These are phyloP conservation scores for Starmera amethionina DNA, from an alignment of 805 yeast species.

Conservation along the genomic window DNA sequence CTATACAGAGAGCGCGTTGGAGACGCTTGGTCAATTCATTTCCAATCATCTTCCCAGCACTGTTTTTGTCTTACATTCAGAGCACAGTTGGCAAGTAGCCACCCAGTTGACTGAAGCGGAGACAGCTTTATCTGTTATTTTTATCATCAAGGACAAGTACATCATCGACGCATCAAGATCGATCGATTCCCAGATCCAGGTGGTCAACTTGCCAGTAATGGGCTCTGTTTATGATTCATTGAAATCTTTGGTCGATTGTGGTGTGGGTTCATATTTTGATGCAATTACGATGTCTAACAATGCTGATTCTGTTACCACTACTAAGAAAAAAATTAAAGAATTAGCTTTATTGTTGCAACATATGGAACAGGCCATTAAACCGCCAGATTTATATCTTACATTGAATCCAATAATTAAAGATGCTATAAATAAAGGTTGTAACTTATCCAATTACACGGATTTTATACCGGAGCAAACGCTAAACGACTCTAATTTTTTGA, in stretches of 20 bases:
- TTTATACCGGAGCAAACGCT: conserved; percentile 27
- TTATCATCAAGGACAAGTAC: conserved; percentile 35
- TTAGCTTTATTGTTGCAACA: conserved; percentile 57
- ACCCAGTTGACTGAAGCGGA: conserved; percentile 4
- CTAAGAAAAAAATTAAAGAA: conserved; percentile 60
- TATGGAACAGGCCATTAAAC: conserved; percentile 54
- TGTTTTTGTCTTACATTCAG: conserved; percentile 13
- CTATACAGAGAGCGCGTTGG: conserved; percentile 10
- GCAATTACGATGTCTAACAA: conserved; percentile 23
- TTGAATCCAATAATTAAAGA: conserved; percentile 42
- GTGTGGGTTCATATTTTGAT: conserved; percentile 64
- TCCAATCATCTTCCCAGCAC: conserved; percentile 14
- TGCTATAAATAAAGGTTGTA: conserved; percentile 27
- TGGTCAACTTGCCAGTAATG: conserved; percentile 23
- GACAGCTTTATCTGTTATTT: conserved; percentile 18
- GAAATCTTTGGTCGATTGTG: conserved; percentile 49
- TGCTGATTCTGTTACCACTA: conserved; percentile 28
- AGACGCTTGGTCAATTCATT: conserved; percentile 11
- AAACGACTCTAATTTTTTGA: conserved; percentile 47
- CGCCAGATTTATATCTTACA: conserved; percentile 49
- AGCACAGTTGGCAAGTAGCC: conserved; percentile 8
- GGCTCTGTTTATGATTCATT: conserved; percentile 37
- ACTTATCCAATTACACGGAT: conserved; percentile 13
- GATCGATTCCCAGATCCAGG: conserved; percentile 24
- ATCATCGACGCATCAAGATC: conserved; percentile 13